Evolutionary conservation across 495 filamentous ascomycete genomes (phyloP).

Genomic region (Aspergillus taichungensis): DNA sequence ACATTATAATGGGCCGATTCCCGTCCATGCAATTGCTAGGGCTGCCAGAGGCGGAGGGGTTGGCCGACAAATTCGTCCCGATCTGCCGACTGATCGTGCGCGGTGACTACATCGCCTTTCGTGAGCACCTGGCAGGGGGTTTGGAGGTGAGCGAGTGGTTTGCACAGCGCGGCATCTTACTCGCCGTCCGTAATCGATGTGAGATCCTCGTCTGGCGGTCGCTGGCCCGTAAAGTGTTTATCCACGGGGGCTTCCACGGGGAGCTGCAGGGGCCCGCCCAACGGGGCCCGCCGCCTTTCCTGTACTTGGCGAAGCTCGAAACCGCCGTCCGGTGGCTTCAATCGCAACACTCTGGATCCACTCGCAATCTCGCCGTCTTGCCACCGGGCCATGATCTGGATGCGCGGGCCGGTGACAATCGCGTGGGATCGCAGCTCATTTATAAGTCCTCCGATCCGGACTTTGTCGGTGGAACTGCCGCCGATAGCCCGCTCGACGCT

Average conservation of each 20-base stretch:
- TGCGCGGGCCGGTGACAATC: conserved; percentile 8
- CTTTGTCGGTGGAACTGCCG: conserved; percentile 16
- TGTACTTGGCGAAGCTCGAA: conserved; percentile 35
- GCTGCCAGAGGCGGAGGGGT: conserved; percentile 60
- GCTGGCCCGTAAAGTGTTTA: conserved; percentile 67
- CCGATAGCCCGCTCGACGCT: conserved; percentile 4
- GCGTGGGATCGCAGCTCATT: conserved; percentile 27
- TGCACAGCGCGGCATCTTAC: conserved; percentile 61
- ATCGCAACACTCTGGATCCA: conserved; percentile 15
- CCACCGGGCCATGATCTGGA: conserved; percentile 2
- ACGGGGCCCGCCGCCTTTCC: conserved; percentile 34
- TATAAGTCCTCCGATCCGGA: conserved; percentile 24
- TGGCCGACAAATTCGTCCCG: conserved; percentile 66
- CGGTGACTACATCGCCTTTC: conserved; percentile 73
- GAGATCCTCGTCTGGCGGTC: conserved; percentile 80
- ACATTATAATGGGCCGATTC: conserved; percentile 79
- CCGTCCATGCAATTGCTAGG: conserved; percentile 56
- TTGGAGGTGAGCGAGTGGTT: conserved; percentile 56
- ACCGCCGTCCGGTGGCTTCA: conserved; percentile 33
- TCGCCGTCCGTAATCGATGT: conserved; percentile 62
- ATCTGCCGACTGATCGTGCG: conserved; percentile 62
- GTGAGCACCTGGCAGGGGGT: conserved; percentile 50
- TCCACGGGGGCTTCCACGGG: conserved; percentile 48
- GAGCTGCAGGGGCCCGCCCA: conserved; percentile 30
- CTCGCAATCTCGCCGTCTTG: background rate